Evolutionary conservation across 306 rosid genomes (phyloP).

Genomic region (Clitoria ternatea): DNA sequence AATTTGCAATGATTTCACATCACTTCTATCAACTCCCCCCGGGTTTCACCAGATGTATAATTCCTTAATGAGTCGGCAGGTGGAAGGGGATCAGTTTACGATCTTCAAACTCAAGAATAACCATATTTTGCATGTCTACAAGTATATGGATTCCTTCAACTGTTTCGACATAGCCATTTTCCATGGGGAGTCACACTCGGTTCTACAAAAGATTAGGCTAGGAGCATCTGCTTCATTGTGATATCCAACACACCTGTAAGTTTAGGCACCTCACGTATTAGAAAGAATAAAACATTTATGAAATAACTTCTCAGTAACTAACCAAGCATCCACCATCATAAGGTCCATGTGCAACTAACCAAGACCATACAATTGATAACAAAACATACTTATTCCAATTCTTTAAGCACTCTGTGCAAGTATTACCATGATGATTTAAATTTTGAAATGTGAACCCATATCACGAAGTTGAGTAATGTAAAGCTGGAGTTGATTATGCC

Average conservation of each 20-base stretch:
- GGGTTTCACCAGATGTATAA: conserved; percentile 57
- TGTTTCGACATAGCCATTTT: conserved; percentile 68
- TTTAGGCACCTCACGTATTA: background rate
- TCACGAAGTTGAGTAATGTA: background rate
- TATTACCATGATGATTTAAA: background rate
- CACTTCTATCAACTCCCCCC: conserved; percentile 75
- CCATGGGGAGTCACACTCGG: conserved; percentile 71
- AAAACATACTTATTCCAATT: background rate
- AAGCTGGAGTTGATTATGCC: background rate
- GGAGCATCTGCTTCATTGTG: conserved; percentile 66
- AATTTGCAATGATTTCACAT: conserved; percentile 57
- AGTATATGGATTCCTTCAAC: conserved; percentile 65
- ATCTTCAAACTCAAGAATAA: conserved; percentile 62
- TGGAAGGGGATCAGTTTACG: conserved; percentile 56
- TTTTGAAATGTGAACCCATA: background rate
- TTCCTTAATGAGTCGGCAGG: conserved; percentile 66
- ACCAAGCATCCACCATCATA: conserved; percentile 72
- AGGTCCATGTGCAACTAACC: conserved; percentile 65
- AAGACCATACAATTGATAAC: too few relatives aligned
- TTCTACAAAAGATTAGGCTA: conserved; percentile 59
- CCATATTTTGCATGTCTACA: conserved; percentile 65
- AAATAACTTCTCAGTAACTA: conserved; percentile 9
- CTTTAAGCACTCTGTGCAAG: background rate
- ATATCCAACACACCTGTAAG: conserved; percentile 56
- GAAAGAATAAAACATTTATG: background rate